Base-by-base conservation (phyloP, 2,329 filamentous ascomycete genomes). In the Knoxdaviesia capensis region DNA sequence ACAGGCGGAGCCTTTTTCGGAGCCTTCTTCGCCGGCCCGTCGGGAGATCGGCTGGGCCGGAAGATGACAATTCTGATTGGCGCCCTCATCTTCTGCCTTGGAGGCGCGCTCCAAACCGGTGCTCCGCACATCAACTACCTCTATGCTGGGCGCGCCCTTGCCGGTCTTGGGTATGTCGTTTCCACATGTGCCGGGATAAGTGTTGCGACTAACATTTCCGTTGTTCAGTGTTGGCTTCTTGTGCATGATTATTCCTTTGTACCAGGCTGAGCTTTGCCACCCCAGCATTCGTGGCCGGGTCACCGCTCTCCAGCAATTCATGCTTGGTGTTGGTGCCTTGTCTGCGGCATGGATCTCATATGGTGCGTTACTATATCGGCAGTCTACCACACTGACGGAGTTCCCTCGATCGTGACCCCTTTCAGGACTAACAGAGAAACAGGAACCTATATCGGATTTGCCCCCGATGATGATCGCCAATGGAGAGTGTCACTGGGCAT, bases 211-310 rank as follows among this genome's bases (percentile, higher is more conserved):
- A 44, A 41, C 35, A 9, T 32, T 10, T 11, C 36, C 20, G 6
- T 36, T 20, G 8, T 31, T 8, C 8, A 71, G 67, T 36, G 65
- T 71, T 44, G 58, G 64, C 41, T 56, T 61, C 45, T 45, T 62
- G 43, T 51, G 53, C 38, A 59, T 59, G 56, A 56, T 57, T 7
- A 54, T 61, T 43, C 58, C 81, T 2, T 58, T 87, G 0, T 88
- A 86, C 54, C 82, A 87, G 54, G 80, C 79, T 28, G 83, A 90
- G 52, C 67, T 88, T 29, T 76, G 78, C 4, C 83, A 88, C 54
- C 83, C 83, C 1, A 70, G 68, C 44, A 88, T 88, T 51, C 72
- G 83, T 55, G 83, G 82, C 8, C 65, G 76, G 47, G 69, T 90
- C 32, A 86, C 80, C 0, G 71, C 74, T 31, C 63, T 88, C 4